A percentile compares a stretch with the other conserved stretches of the same genome.
Evolutionary conservation across 2,329 filamentous ascomycete genomes (phyloP).

Genomic region (Myriosclerotinia scirpicola): DNA sequence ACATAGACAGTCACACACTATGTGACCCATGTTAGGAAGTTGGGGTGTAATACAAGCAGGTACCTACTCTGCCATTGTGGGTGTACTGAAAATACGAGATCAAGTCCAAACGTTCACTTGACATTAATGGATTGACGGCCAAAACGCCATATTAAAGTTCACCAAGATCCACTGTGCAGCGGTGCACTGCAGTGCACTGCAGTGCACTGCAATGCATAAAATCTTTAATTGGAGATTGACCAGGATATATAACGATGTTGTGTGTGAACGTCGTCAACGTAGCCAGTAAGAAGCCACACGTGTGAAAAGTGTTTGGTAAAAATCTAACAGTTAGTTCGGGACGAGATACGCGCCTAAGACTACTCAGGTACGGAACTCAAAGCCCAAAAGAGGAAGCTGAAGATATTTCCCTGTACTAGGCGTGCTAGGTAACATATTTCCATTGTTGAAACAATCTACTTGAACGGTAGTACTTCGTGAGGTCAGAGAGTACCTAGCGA

Average conservation of each 20-base stretch:
- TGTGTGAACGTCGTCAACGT: neutral
- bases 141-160: neutral
- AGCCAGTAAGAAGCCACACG: constrained; percentile 2
- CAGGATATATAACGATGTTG: neutral
- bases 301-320: neutral
- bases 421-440: neutral
- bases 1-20: too few relatives aligned
- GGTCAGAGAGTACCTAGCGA: too few relatives aligned
- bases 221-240: neutral
- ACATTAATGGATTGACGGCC: too few relatives aligned
- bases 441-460: neutral
- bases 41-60: too few relatives aligned
- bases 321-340: neutral
- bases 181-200: constrained; percentile 2
- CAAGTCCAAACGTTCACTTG: too few relatives aligned
- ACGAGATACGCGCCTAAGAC: neutral
- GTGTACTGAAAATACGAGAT: too few relatives aligned
- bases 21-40: too few relatives aligned
- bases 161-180: neutral
- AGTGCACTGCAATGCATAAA: neutral
- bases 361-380: neutral
- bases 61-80: too few relatives aligned
- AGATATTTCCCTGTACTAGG: neutral
- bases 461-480: too few relatives aligned
- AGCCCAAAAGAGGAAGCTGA: neutral